A percentile compares a stretch with the other conserved stretches of the same genome.
phyloP scores from a whole-genome alignment of 345 rosid genomes.

The Laguncularia racemosa region DNA sequence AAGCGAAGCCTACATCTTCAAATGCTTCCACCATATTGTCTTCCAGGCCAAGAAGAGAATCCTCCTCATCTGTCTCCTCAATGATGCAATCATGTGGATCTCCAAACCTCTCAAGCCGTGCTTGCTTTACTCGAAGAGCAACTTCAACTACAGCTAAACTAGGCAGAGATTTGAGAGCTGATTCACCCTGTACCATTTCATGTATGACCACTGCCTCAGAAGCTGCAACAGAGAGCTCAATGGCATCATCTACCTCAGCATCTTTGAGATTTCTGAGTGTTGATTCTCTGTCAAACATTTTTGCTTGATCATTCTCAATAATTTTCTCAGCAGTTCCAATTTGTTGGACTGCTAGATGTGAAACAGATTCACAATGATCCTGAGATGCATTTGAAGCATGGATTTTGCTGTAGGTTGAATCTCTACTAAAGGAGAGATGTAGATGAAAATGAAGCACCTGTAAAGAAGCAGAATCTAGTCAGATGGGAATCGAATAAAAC shows the following conservation, averaged over 20 bases:
- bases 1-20: conserved; percentile 43
- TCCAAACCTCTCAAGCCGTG: conserved; percentile 33
- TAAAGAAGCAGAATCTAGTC: conserved; percentile 1
- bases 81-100: conserved; percentile 12
- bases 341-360: conserved; percentile 5
- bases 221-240: conserved; percentile 61
- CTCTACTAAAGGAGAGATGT: conserved; percentile 26
- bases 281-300: conserved; percentile 12
- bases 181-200: conserved; percentile 32
- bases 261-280: conserved; percentile 14
- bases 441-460: conserved; percentile 36
- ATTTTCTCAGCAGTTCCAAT: conserved; percentile 16
- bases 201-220: conserved; percentile 60
- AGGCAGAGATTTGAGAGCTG: conserved; percentile 24
- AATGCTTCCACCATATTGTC: conserved; percentile 45
- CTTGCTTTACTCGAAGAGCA: conserved; percentile 51
- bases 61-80: conserved; percentile 26
- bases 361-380: conserved; percentile 7
- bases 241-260: conserved; percentile 31
- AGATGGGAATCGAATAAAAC: not conserved
- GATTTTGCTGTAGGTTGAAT: conserved; percentile 18
- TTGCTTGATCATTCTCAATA: conserved; percentile 3
- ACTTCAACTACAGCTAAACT: conserved; percentile 43
- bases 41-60: conserved; percentile 32
- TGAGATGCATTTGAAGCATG: conserved; percentile 10